A percentile compares a stretch with the other conserved stretches of the same genome.
These are phyloP conservation scores for Microcyclospora tardicrescens DNA, from an alignment of 2,329 filamentous ascomycete species.

Conservation along the genomic window DNA sequence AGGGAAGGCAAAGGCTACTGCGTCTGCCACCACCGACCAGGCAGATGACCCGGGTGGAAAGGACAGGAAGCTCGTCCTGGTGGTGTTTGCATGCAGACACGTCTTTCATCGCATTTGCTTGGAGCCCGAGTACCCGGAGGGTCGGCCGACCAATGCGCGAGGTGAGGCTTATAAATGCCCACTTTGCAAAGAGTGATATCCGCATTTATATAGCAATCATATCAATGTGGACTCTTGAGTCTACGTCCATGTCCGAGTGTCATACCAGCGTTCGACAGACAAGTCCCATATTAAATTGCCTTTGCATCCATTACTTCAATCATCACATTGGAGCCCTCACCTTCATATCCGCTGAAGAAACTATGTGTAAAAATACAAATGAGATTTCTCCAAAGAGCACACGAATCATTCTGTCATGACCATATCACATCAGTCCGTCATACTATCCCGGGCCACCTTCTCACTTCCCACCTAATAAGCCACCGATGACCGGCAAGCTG, in stretches of 20 bases:
- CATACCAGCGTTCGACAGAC: no score
- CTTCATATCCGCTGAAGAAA: no score
- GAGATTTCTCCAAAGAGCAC: no score
- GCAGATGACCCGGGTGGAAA: constrained; percentile 30
- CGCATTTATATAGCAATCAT: no score
- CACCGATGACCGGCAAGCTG: constrained; percentile 34
- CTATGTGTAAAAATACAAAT: no score
- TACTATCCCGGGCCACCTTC: background rate
- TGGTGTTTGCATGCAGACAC: constrained; percentile 58
- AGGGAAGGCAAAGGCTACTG: constrained; percentile 42
- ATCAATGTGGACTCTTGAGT: no score
- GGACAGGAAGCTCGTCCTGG: constrained; percentile 34
- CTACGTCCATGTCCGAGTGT: no score
- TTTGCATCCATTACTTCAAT: no score
- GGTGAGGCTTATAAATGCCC: constrained; percentile 21
- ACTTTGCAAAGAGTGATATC: constrained; percentile 14
- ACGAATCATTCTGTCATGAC: no score
- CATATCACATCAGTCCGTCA: no score
- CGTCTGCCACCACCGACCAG: constrained; percentile 26
- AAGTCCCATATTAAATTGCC: no score
- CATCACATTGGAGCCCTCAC: no score
- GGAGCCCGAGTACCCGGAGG: constrained; percentile 31
- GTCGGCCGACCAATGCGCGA: constrained; percentile 4
- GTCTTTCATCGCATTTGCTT: constrained; percentile 58
- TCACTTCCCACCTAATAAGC: constrained; percentile 31